Evolutionary conservation across 108 stramenopile species (phyloP).

Genomic region (Pseudonitzschia pungens): DNA sequence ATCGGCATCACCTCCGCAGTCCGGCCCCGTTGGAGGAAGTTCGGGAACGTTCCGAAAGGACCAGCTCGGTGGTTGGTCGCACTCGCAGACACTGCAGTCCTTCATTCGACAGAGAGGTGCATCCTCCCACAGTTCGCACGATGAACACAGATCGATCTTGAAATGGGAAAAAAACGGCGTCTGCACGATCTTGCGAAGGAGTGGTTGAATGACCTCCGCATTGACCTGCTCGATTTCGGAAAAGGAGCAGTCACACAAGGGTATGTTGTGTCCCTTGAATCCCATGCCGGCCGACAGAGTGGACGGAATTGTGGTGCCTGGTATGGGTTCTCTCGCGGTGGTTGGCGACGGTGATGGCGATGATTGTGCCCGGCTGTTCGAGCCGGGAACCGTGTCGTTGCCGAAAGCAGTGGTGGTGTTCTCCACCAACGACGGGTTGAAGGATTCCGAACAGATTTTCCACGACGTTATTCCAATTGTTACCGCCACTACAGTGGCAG

Average conservation of each 20-base stretch:
- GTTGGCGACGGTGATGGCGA: background rate
- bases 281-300: background rate
- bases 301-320: background rate
- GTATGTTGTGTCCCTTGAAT: background rate
- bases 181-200: background rate
- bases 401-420: too few species aligned
- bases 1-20: background rate
- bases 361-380: background rate
- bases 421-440: too few species aligned
- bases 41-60: background rate
- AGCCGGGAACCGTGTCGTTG: too few species aligned
- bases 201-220: background rate
- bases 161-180: slow-evolving; percentile 16
- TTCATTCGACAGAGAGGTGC: slow-evolving; percentile 2
- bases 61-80: slow-evolving; percentile 10
- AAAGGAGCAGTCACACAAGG: slow-evolving; percentile 6
- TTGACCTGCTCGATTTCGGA: background rate
- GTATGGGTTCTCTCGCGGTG: background rate
- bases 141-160: slow-evolving; percentile 7
- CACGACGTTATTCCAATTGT: too few species aligned
- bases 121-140: slow-evolving; percentile 8
- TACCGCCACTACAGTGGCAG: too few species aligned
- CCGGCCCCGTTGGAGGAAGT: slow-evolving; percentile 2
- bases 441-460: too few species aligned
- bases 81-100: slow-evolving; percentile 14